Evolutionary conservation across 805 yeast genomes (phyloP).

Genomic region (Metschnikowia chrysomelidarum): DNA sequence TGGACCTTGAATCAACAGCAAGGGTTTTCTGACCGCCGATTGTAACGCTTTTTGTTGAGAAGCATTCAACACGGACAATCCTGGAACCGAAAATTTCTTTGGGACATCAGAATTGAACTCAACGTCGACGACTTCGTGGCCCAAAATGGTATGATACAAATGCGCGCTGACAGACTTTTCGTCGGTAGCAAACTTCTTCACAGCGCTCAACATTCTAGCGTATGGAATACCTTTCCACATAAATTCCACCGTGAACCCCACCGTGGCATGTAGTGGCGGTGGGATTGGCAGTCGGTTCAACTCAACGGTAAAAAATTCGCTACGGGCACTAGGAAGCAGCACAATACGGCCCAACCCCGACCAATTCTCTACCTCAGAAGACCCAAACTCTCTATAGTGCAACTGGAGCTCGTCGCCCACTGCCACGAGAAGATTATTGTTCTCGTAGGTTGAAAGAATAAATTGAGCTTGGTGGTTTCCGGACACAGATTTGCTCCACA

Average conservation of each 20-base stretch:
- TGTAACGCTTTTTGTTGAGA: constrained; percentile 79
- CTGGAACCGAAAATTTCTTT: constrained; percentile 56
- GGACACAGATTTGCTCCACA: constrained; percentile 70
- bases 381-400: constrained; percentile 51
- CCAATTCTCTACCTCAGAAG: constrained; percentile 58
- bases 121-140: constrained; percentile 68
- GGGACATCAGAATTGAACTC: constrained; percentile 66
- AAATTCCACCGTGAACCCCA: constrained; percentile 79
- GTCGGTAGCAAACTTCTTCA: constrained; percentile 67
- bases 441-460: constrained; percentile 63
- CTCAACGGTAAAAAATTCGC: constrained; percentile 67
- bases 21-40: constrained; percentile 17
- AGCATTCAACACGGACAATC: constrained; percentile 61
- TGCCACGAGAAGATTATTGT: constrained; percentile 63
- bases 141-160: constrained; percentile 74
- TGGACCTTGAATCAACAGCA: constrained; percentile 66
- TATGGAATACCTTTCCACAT: constrained; percentile 88
- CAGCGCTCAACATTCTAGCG: constrained; percentile 79
- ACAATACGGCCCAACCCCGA: constrained; percentile 69
- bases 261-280: constrained; percentile 59
- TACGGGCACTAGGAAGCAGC: constrained; percentile 62
- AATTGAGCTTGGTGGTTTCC: constrained; percentile 69
- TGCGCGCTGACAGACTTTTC: constrained; percentile 69
- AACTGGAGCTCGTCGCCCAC: constrained; percentile 83
- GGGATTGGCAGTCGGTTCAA: constrained; percentile 38